phyloP scores from a whole-genome alignment of 495 filamentous ascomycete species.

The Trichocladium antarcticum region DNA sequence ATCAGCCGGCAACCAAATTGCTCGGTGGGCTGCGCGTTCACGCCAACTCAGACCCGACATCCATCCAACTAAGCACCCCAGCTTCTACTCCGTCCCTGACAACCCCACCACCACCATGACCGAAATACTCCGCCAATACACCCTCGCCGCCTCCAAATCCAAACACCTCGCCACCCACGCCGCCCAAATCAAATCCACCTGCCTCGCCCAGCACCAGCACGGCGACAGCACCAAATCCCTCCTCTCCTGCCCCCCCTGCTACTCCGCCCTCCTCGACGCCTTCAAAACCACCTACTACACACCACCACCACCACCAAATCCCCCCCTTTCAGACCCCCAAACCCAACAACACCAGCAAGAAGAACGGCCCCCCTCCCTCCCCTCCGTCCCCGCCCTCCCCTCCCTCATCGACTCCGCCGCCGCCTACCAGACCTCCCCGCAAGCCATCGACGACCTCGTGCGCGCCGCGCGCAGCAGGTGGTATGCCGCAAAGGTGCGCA shows the following conservation, averaged over 20 bases:
- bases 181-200: conserved; percentile 9
- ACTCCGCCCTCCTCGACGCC: conserved; percentile 27
- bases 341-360: conserved; percentile 4
- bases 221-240: conserved; percentile 9
- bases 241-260: conserved; percentile 31
- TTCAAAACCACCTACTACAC: conserved; percentile 27
- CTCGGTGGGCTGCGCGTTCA: neutral
- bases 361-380: conserved; percentile 37
- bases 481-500: conserved; percentile 31
- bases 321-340: too few species aligned
- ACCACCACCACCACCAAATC: neutral
- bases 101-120: conserved; percentile 8
- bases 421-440: conserved; percentile 26
- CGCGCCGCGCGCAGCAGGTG: conserved; percentile 33
- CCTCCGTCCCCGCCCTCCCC: conserved; percentile 33
- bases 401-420: conserved; percentile 29
- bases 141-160: conserved; percentile 11
- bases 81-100: neutral
- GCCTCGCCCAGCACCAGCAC: conserved; percentile 19
- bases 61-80: neutral
- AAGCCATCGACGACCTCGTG: conserved; percentile 32
- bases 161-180: conserved; percentile 12
- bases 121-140: conserved; percentile 19
- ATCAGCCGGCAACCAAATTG: too few species aligned
- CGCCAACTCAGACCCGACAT: neutral